Percentiles rank a stretch among this genome's conserved stretches.
Evolutionary conservation across 768 basidiomycete species (phyloP).

Genomic region (Calocera cornea): DNA sequence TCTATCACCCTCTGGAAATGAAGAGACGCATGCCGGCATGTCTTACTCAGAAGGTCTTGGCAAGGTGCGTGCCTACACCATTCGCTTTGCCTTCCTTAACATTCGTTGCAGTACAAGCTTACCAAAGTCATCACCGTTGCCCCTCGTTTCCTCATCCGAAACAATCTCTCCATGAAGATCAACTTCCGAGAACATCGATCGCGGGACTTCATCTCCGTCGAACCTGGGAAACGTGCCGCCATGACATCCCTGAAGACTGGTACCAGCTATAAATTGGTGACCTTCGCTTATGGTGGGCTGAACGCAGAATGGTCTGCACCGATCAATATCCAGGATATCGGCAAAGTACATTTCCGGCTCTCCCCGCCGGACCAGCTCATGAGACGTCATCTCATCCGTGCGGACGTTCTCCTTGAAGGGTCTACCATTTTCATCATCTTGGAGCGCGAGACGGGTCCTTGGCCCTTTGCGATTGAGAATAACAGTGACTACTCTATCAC

Average conservation of each 20-base stretch:
- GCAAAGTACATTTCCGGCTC: slow-evolving; percentile 62
- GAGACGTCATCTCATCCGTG: slow-evolving; percentile 45
- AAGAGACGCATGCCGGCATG: slow-evolving; percentile 68
- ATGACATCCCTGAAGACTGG: slow-evolving; percentile 51
- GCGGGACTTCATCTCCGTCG: slow-evolving; percentile 46
- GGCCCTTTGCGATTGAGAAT: slow-evolving; percentile 89
- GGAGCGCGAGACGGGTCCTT: slow-evolving; percentile 47
- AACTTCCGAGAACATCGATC: slow-evolving; percentile 72
- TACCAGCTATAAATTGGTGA: slow-evolving; percentile 57
- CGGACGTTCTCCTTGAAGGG: slow-evolving; percentile 69
- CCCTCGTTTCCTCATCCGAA: slow-evolving; percentile 84
- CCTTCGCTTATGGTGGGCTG: slow-evolving; percentile 73
- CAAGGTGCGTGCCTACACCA: slow-evolving; percentile 33
- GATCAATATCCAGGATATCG: slow-evolving; percentile 84
- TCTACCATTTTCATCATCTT: slow-evolving; percentile 82
- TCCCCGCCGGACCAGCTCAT: slow-evolving; percentile 28
- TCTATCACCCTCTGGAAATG: slow-evolving; percentile 44
- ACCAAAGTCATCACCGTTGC: slow-evolving; percentile 84
- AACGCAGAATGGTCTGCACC: slow-evolving; percentile 84
- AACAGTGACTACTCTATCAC: slow-evolving; percentile 57
- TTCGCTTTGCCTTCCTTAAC: neutral
- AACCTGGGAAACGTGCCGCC: slow-evolving; percentile 53
- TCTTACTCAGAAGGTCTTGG: slow-evolving; percentile 92
- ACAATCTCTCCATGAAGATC: slow-evolving; percentile 53
- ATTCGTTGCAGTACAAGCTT: slow-evolving; percentile 53